These are phyloP conservation scores for Verbena officinalis DNA, from an alignment of 257 asterid genomes.

Conservation along the genomic window DNA sequence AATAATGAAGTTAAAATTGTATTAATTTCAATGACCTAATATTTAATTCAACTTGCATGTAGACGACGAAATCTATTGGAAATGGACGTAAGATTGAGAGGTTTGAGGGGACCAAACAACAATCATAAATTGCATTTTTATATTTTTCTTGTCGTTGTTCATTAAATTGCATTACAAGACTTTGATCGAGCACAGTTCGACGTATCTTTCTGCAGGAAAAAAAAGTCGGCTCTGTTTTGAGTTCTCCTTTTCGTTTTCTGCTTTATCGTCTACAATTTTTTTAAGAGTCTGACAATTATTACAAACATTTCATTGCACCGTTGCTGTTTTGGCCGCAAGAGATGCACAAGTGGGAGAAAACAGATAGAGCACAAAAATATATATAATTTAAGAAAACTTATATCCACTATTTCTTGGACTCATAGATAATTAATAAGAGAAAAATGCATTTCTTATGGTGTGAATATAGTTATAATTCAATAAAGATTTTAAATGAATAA, in stretches of 20 bases:
- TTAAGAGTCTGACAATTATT: too few relatives aligned
- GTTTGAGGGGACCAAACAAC: slow-evolving; percentile 32
- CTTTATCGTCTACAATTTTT: too few relatives aligned
- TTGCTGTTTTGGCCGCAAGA: not conserved
- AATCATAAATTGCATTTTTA: too few relatives aligned
- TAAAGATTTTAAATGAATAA: too few relatives aligned
- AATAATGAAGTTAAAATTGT: not conserved
- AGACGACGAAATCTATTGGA: slow-evolving; percentile 35
- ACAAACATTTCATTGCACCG: slow-evolving; percentile 19
- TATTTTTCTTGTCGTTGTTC: slow-evolving; percentile 32
- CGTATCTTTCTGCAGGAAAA: not conserved
- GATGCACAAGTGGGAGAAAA: not conserved
- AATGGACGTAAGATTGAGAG: slow-evolving; percentile 32
- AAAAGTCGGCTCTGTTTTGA: slow-evolving; percentile 39
- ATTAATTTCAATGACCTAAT: not conserved
- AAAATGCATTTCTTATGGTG: too few relatives aligned
- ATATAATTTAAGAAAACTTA: too few relatives aligned
- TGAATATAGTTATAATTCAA: too few relatives aligned
- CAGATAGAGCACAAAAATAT: not conserved
- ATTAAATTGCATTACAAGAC: slow-evolving; percentile 31
- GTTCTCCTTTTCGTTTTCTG: slow-evolving; percentile 17
- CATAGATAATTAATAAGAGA: too few relatives aligned
- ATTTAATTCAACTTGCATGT: not conserved
- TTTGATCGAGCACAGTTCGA: slow-evolving; percentile 19
- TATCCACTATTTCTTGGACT: too few relatives aligned